These are phyloP conservation scores for Syzygium grande DNA, from an alignment of 345 rosid genomes.

Conservation along the genomic window DNA sequence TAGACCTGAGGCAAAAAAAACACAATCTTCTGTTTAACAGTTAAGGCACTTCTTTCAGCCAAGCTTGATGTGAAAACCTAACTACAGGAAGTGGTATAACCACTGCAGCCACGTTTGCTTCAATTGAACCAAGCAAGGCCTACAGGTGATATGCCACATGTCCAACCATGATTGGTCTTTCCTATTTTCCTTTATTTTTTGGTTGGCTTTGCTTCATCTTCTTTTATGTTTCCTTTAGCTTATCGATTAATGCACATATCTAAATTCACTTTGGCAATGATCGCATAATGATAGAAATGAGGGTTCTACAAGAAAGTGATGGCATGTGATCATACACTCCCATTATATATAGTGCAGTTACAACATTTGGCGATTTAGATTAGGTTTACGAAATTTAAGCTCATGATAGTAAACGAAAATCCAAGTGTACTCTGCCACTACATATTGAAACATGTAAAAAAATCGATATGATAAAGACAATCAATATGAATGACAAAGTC, in stretches of 20 bases:
- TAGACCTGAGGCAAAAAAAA: constrained; percentile 48
- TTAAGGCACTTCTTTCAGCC: neutral
- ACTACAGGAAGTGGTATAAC: neutral
- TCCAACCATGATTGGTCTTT: neutral
- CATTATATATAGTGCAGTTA: neutral
- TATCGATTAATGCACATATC: neutral
- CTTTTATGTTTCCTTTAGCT: neutral
- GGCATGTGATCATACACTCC: neutral
- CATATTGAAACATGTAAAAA: neutral
- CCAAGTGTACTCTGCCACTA: neutral
- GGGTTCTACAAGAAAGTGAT: neutral
- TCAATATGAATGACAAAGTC: neutral
- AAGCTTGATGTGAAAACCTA: neutral
- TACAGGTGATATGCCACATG: neutral
- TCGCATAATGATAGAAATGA: neutral
- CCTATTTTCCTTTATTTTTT: neutral
- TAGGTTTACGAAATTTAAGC: neutral
- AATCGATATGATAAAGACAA: neutral
- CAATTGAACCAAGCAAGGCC: neutral
- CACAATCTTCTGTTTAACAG: neutral
- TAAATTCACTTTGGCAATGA: neutral
- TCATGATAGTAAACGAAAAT: neutral
- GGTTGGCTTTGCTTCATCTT: neutral
- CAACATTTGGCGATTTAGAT: neutral
- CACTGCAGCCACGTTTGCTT: neutral